Evolutionary conservation across 2,329 filamentous ascomycete species (phyloP).

Genomic region (Apiospora aurea): DNA sequence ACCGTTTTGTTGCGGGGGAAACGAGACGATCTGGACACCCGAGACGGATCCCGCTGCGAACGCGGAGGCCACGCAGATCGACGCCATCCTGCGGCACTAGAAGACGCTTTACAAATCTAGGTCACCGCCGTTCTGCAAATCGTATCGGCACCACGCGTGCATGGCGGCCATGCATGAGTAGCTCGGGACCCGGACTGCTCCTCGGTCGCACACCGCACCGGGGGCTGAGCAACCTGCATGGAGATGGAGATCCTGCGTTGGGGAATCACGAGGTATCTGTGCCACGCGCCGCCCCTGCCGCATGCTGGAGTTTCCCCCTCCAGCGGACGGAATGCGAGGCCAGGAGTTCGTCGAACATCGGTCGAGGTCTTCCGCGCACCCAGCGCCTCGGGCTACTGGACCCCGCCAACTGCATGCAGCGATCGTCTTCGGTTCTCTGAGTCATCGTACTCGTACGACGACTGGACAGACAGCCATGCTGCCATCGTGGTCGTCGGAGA

Average conservation of each 20-base stretch:
- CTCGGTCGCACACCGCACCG: slow-evolving; percentile 9
- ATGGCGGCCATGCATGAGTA: slow-evolving; percentile 52
- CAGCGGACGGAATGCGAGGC: not conserved
- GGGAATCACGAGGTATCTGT: not conserved
- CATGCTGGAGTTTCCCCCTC: not conserved
- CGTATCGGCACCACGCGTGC: slow-evolving; percentile 60
- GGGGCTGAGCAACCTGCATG: not conserved
- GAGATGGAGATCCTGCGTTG: not conserved
- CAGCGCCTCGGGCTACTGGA: not conserved
- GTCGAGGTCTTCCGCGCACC: not conserved
- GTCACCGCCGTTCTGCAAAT: slow-evolving; percentile 59
- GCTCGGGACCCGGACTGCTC: not conserved
- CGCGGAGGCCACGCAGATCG: slow-evolving; percentile 53
- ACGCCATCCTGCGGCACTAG: slow-evolving; percentile 52
- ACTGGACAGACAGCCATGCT: not conserved
- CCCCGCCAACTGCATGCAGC: not conserved
- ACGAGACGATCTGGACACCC: slow-evolving; percentile 54
- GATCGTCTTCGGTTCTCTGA: not conserved
- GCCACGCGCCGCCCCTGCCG: not conserved
- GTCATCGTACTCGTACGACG: slow-evolving; percentile 5
- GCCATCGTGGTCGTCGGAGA: not conserved
- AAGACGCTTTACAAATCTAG: slow-evolving; percentile 52
- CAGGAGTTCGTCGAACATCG: not conserved
- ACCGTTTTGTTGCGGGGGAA: slow-evolving; percentile 59
- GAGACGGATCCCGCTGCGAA: slow-evolving; percentile 52